Evolutionary conservation across 768 basidiomycete genomes (phyloP).

Genomic region (Tricholoma terreum): DNA sequence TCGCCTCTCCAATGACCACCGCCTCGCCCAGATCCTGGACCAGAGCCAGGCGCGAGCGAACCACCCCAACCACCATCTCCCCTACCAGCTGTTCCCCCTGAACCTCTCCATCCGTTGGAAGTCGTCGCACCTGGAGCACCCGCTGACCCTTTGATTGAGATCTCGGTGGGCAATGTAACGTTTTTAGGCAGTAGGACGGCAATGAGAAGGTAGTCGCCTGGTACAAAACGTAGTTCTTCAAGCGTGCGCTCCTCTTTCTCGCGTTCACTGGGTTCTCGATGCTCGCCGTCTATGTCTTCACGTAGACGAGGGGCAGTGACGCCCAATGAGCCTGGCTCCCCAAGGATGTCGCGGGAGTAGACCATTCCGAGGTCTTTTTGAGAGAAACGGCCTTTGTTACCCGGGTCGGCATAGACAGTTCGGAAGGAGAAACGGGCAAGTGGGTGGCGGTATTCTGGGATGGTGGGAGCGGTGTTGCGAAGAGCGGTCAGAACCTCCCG

Average conservation of each 20-base stretch:
- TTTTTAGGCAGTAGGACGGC: slow-evolving; percentile 76
- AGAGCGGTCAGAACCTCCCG: slow-evolving; percentile 77
- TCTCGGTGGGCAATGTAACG: slow-evolving; percentile 48
- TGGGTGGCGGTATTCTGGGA: slow-evolving; percentile 75
- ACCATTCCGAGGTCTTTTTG: slow-evolving; percentile 81
- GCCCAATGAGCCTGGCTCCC: slow-evolving; percentile 67
- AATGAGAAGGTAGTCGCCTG: slow-evolving; percentile 76
- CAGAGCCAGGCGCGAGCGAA: slow-evolving; percentile 28
- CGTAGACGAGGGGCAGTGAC: slow-evolving; percentile 58
- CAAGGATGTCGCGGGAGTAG: slow-evolving; percentile 81
- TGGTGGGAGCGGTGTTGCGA: slow-evolving; percentile 64
- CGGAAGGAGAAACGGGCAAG: slow-evolving; percentile 81
- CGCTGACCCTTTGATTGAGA: slow-evolving; percentile 49
- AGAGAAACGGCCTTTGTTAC: slow-evolving; percentile 66
- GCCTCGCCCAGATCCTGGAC: slow-evolving; percentile 42
- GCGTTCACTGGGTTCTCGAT: slow-evolving; percentile 38
- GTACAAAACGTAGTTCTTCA: slow-evolving; percentile 76
- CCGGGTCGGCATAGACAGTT: slow-evolving; percentile 72
- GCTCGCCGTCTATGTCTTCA: slow-evolving; percentile 41
- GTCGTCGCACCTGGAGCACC: slow-evolving; percentile 24
- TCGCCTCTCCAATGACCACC: slow-evolving; percentile 78
- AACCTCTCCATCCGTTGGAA: slow-evolving; percentile 32
- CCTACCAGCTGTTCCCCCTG: slow-evolving; percentile 32
- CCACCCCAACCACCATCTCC: slow-evolving; percentile 52
- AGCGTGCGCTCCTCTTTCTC: slow-evolving; percentile 68